phyloP scores from a whole-genome alignment of 1,284 basidiomycete genomes.

The Boletus semigastroideus region DNA sequence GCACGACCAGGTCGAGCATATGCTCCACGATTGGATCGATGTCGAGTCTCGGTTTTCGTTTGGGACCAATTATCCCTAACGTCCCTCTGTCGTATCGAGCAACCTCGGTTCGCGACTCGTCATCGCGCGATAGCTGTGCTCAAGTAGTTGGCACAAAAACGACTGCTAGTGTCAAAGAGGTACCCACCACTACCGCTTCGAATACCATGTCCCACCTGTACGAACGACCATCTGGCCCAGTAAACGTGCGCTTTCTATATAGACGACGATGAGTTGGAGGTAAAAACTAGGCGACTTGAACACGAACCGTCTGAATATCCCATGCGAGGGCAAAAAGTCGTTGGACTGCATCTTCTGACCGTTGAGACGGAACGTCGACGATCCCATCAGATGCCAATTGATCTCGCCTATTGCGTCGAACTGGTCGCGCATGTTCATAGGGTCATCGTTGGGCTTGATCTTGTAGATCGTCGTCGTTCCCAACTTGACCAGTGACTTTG shows the following conservation, averaged over 20 bases:
- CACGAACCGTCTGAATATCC: slow-evolving; percentile 26
- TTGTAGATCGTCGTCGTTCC: slow-evolving; percentile 28
- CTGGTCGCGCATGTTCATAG: slow-evolving; percentile 28
- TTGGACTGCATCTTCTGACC: slow-evolving; percentile 20
- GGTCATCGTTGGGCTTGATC: slow-evolving; percentile 24
- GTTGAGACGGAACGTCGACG: slow-evolving; percentile 25
- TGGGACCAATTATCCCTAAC: slow-evolving; percentile 20
- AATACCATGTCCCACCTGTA: slow-evolving; percentile 31
- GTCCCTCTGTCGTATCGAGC: slow-evolving; percentile 30
- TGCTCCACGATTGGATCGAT: slow-evolving; percentile 33
- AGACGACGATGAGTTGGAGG: neutral
- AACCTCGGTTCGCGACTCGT: slow-evolving; percentile 20
- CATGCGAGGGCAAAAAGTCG: slow-evolving; percentile 28
- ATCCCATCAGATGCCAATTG: slow-evolving; percentile 27
- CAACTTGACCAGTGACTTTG: neutral
- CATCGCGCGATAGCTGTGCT: slow-evolving; percentile 22
- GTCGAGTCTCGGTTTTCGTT: slow-evolving; percentile 31
- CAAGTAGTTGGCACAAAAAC: neutral
- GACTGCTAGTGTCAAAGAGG: neutral
- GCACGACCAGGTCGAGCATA: slow-evolving; percentile 40
- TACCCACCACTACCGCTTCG: slow-evolving; percentile 21
- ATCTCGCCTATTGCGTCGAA: slow-evolving; percentile 27
- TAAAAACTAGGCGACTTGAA: neutral
- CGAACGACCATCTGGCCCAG: slow-evolving; percentile 20
- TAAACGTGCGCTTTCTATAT: slow-evolving; percentile 31